phyloP scores from a whole-genome alignment of 208 protist genomes.

The Borovskyia barvae region DNA sequence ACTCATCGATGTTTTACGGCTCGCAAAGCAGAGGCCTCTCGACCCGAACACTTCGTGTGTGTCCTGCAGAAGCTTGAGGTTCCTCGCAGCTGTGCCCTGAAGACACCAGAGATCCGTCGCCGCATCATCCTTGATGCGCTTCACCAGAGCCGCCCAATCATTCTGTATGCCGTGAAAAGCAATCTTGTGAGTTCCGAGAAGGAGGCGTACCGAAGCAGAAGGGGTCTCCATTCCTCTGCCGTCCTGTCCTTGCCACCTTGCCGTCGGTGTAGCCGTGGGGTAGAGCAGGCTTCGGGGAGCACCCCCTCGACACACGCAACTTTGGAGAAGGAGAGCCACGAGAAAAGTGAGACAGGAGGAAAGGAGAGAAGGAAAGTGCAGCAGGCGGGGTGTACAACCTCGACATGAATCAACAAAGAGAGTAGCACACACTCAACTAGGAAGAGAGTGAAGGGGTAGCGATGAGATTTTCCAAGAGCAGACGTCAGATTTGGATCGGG shows the following conservation, averaged over 20 bases:
- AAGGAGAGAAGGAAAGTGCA: slow-evolving; percentile 10
- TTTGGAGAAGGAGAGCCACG: background rate
- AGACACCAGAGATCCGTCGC: slow-evolving; percentile 17
- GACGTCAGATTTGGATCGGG: too few species aligned
- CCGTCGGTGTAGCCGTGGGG: too few species aligned
- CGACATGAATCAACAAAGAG: too few species aligned
- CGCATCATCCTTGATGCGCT: background rate
- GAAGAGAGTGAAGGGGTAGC: too few species aligned
- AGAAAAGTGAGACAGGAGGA: background rate
- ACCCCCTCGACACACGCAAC: background rate
- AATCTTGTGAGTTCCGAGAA: slow-evolving; percentile 10
- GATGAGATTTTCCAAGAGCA: too few species aligned
- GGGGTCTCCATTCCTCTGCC: too few species aligned
- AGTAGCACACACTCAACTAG: too few species aligned
- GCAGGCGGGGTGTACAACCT: background rate
- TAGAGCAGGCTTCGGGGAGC: too few species aligned
- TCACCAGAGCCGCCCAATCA: background rate
- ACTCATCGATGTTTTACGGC: background rate
- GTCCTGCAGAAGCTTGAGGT: slow-evolving; percentile 6
- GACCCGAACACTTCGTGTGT: background rate
- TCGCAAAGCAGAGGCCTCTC: background rate
- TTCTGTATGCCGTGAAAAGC: slow-evolving; percentile 6
- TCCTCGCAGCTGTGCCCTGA: slow-evolving; percentile 5
- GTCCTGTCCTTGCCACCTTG: too few species aligned
- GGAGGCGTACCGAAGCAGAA: too few species aligned